phyloP scores from a whole-genome alignment of 169 alveolate genomes.

The Besnoitia besnoiti region DNA sequence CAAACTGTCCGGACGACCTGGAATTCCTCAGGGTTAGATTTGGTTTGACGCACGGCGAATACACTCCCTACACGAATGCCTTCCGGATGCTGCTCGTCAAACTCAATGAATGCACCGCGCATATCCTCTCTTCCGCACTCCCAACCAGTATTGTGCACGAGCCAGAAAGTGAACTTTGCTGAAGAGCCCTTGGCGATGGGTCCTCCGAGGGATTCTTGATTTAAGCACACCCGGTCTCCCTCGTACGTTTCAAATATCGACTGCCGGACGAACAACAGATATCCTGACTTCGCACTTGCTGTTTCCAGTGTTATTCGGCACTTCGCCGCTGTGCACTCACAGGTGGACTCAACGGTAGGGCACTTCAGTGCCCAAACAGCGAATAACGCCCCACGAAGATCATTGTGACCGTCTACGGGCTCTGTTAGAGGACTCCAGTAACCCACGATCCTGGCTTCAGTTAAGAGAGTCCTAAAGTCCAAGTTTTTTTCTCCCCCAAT shows the following conservation, averaged over 20 bases:
- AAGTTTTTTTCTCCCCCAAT: constrained; percentile 27
- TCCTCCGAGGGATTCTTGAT: not conserved
- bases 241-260: not conserved
- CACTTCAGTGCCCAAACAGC: constrained; percentile 37
- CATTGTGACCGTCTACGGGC: constrained; percentile 12
- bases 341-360: not conserved
- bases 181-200: not conserved
- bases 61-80: constrained; percentile 22
- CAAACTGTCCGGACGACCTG: not conserved
- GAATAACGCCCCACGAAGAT: not conserved
- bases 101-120: constrained; percentile 32
- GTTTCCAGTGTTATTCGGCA: not conserved
- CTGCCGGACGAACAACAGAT: not conserved
- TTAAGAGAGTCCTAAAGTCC: not conserved
- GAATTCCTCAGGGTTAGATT: not conserved
- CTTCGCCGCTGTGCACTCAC: not conserved
- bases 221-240: constrained; percentile 8
- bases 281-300: not conserved
- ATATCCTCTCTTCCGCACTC: constrained; percentile 9
- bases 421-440: constrained; percentile 17
- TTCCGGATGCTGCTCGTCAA: constrained; percentile 28
- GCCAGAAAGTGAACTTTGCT: not conserved
- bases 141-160: not conserved
- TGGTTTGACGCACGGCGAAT: not conserved
- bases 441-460: constrained; percentile 16